A percentile compares a stretch with the other conserved stretches of the same genome.
These are phyloP conservation scores for Houttuynia cordata DNA, from an alignment of 164 flowering plant species.

Conservation along the genomic window DNA sequence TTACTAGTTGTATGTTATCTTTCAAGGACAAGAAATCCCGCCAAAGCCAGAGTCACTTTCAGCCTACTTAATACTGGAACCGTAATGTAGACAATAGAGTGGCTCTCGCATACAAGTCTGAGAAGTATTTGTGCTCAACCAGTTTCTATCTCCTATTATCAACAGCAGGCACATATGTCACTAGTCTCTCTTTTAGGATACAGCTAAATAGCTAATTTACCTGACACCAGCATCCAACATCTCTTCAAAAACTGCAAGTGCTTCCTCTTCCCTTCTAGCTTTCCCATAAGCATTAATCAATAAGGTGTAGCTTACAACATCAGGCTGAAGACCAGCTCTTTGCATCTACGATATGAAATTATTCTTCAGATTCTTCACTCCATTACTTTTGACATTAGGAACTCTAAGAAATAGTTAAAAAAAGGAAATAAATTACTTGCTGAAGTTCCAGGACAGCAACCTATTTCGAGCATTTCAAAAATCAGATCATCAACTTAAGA, in stretches of 20 bases:
- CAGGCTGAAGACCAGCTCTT: slow-evolving; percentile 74
- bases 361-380: slow-evolving; percentile 9
- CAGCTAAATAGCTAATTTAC: slow-evolving; percentile 14
- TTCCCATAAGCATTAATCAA: slow-evolving; percentile 90
- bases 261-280: slow-evolving; percentile 95
- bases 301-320: slow-evolving; percentile 86
- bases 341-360: slow-evolving; percentile 66
- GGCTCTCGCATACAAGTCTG: too few species aligned
- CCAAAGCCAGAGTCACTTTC: too few species aligned
- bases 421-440: too few species aligned
- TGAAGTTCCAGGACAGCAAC: too few species aligned
- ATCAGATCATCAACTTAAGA: too few species aligned
- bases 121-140: background rate
- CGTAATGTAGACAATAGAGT: too few species aligned
- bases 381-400: background rate
- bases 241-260: slow-evolving; percentile 93
- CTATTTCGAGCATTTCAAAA: too few species aligned
- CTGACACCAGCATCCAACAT: slow-evolving; percentile 97
- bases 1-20: too few species aligned
- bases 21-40: too few species aligned
- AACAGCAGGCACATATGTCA: background rate
- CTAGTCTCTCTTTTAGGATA: background rate
- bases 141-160: background rate
- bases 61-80: too few species aligned
- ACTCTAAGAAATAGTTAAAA: background rate